phyloP scores from a whole-genome alignment of 2,329 filamentous ascomycete genomes.

The Aspergillus sp. region DNA sequence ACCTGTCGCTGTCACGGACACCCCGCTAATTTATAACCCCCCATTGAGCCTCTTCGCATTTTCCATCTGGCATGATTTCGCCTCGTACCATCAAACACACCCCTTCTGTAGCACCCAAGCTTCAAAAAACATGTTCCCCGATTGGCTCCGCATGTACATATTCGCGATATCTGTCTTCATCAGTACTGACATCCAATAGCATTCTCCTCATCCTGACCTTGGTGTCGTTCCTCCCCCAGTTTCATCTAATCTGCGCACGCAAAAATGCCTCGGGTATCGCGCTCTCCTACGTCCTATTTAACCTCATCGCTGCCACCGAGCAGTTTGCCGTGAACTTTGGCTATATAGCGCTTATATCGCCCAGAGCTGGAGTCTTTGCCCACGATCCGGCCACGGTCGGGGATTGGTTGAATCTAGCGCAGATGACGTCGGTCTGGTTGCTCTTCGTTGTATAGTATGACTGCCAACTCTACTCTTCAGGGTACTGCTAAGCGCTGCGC shows the following conservation, averaged over 20 bases:
- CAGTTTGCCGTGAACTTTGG: slow-evolving; percentile 5
- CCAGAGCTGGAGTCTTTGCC: slow-evolving; percentile 4
- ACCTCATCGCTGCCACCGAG: slow-evolving; percentile 6
- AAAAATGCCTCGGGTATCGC: slow-evolving; percentile 9
- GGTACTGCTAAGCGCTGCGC: background rate
- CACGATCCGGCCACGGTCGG: slow-evolving; percentile 2
- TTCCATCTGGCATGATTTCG: too few relatives aligned
- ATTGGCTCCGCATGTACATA: slow-evolving; percentile 4
- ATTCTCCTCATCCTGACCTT: slow-evolving; percentile 7
- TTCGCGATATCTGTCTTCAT: background rate
- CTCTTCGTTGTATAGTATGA: slow-evolving; percentile 10
- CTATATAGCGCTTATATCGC: background rate
- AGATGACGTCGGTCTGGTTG: background rate
- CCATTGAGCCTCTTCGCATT: too few relatives aligned
- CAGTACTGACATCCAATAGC: slow-evolving; percentile 2
- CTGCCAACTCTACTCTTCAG: background rate
- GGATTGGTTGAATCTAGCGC: slow-evolving; percentile 8
- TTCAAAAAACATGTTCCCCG: too few relatives aligned
- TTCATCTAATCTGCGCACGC: slow-evolving; percentile 4
- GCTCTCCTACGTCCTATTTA: background rate
- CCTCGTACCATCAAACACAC: background rate
- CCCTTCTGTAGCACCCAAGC: too few relatives aligned
- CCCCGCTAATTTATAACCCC: too few relatives aligned
- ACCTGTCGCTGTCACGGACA: too few relatives aligned
- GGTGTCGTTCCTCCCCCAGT: slow-evolving; percentile 6